Evolutionary conservation across 2,329 filamentous ascomycete species (phyloP), one percentile per base, ranked within the genome.

Genomic region (Thielaviopsis populi): DNA sequence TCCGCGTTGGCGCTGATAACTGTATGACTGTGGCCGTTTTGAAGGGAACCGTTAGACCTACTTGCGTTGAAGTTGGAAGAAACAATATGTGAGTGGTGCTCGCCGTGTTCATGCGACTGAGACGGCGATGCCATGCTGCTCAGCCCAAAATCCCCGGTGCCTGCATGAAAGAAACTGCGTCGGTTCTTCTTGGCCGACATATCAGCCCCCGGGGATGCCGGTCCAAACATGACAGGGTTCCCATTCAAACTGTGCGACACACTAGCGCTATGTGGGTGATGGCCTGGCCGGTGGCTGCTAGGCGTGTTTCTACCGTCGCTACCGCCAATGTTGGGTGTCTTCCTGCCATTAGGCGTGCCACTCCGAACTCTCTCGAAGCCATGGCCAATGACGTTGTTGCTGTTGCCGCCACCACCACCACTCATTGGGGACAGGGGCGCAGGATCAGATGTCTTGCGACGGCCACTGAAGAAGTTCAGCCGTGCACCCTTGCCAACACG

Each of bases 391-490:
- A 41, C 65, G 13, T 59, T 61, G 15, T 40, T 59, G 15, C 24
- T 61, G 53, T 15, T 22, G n/a, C 53, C 61, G 3, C 59, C 27
- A 2, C 53, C 64, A n/a, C 64, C 64, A 24, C 27, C 42, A 19
- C 43, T 58, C 17, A 59, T 62, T 17, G 61, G 19, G 33, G 58
- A 48, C 48, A 59, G 17, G 11, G 59, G 63, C 30, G 50, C 30
- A 30, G 58, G 46, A 33, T 66, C 64, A n/a, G 62, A 62, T 10
- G 62, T 30, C 69, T 79, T 81, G 70, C 77, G 80, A 66, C 78
- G 77, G 11, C 79, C 79, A 1, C 79, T 78, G 1, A 84, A 73
- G 71, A 84, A 83, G 70, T 81, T 84, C 13, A 84, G 74, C 2
- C 82, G 75, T 1, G 80, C 76, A 17, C 79, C 80, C 19, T 79